Base-by-base conservation (phyloP, 2,329 filamentous ascomycete species). In the Stemphylium beticola region DNA sequence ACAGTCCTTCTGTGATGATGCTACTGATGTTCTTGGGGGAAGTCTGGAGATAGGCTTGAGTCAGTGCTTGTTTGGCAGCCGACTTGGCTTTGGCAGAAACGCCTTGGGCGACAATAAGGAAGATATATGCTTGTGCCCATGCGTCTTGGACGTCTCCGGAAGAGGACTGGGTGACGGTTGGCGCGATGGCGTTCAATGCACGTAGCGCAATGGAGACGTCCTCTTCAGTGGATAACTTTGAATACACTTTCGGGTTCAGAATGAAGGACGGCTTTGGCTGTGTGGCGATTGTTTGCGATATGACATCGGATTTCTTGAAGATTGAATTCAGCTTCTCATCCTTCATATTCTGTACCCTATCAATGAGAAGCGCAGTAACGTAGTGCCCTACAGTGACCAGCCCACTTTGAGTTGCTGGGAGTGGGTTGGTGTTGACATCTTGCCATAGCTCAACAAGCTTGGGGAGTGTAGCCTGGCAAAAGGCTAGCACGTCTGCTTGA, bases 61-160 rank as follows among this genome's bases (percentile, higher is more conserved):
- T 86, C 29, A 99, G 76, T 0, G 83, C 77, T 40, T 81, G 77
- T 17, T 81, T 81, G 4, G 88, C 85, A 62, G 87, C 82, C 59
- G 87, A 86, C 52, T 89, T 87, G 42, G 90, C 78, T 33, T 79
- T 80, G 2, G 87, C 81, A 11, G 88, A 81, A 17, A 91, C 79
- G 11, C 74, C 79, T 12, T 85, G 77, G 1, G 88, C 86, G 40
- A 87, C 87, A 40, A 93, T 84, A 14, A 90, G 78, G 72, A 90
- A 96, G n/a, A 97, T 87, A 54, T 93, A 85, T 2, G 90, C 87
- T 66, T 96, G 90, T 12, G 90, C 87, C 95, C 93, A 99, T 14
- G 87, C 85, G 48, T 85, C 76, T 57, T 82, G 82, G n/a, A 84
- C 79, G 9, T 83, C 77, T 29, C 47, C 49, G 11, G 67, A 58